phyloP scores from a whole-genome alignment of 176 grass and related monocot species.

The Avena eriantha region DNA sequence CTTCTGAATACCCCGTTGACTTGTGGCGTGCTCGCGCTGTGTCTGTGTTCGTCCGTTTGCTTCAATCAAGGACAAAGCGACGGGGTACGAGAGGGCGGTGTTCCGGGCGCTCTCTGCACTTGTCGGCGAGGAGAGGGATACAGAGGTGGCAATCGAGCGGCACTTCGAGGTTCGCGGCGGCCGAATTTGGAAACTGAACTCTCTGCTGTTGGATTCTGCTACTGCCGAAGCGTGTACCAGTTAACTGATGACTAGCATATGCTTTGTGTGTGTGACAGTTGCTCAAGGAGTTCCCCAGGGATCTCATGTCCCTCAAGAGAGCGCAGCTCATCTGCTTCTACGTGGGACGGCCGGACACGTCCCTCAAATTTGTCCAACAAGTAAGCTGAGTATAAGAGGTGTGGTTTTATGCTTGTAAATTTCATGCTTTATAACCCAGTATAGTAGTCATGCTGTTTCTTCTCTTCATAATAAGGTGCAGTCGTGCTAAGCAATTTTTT shows the following conservation, averaged over 20 bases:
- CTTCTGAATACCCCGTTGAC: no score
- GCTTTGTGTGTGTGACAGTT: conserved; percentile 37
- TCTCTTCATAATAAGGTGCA: neutral
- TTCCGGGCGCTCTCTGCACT: conserved; percentile 56
- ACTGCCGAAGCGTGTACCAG: neutral
- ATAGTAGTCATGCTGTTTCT: neutral
- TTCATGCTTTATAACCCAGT: neutral
- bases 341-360: conserved; percentile 51
- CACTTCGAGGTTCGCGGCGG: conserved; percentile 54
- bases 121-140: conserved; percentile 49
- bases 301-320: conserved; percentile 70
- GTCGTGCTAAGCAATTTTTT: neutral
- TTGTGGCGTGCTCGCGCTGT: neutral
- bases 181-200: neutral
- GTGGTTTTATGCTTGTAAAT: neutral
- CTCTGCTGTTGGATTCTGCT: neutral
- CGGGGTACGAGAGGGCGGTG: conserved; percentile 63
- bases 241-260: neutral
- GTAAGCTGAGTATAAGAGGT: conserved; percentile 32
- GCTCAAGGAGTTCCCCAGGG: conserved; percentile 66
- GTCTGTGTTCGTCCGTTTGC: neutral
- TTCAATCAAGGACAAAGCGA: conserved; percentile 43
- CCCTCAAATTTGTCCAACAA: conserved; percentile 64
- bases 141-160: conserved; percentile 41
- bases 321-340: conserved; percentile 69